Evolutionary conservation across 805 yeast species (phyloP), one percentile per base, ranked within the genome.

Genomic region (Saccharomycopsis sp.): DNA sequence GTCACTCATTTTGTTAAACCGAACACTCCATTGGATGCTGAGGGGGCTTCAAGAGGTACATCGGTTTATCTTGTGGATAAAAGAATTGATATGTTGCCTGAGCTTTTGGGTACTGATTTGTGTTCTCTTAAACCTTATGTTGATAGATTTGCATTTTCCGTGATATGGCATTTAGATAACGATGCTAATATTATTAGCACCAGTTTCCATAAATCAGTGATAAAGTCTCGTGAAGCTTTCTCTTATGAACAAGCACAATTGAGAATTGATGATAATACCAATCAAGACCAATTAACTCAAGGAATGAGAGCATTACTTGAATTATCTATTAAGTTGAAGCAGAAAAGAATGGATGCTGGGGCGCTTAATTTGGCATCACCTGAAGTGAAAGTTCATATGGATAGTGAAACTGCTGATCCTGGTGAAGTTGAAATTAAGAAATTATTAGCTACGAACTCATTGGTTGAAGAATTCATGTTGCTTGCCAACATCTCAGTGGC

Each of bases 381-480:
- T 0, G 99, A 93, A 62, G 98, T 93, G 40, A 90, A 90, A 63
- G 96, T 93, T 29, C 93, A 88, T 56, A 83, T 89, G 81, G 99
- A 93, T 57, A 82, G 90, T 59, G 99, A 93, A 65, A 88, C 97
- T 2, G 82, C 95, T 1, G 98, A 93, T 62, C 97, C 98, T 1
- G 83, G 83, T 48, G 96, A 87, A 56, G 97, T 93, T 38, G 97
- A 90, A 60, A 79, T 93, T 52, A 93, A 93, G 61, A 75, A 85
- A 59, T 65, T 85, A 8, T 71, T 84, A 38, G 98, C 86, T 41
- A 93, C 98, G 2, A 93, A 90, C 59, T 93, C 98, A 2, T 69
- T 93, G 41, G 99, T 93, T 47, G 99, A 93, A 63, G 99, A 93
- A 65, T 93, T 93, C 64, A 93, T 93, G 99, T 74, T 93, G 73